Evolutionary conservation across 371 early-diverging fungal genomes (phyloP), one percentile per base, ranked within the genome.

Genomic region (Mucor lusitanicus): DNA sequence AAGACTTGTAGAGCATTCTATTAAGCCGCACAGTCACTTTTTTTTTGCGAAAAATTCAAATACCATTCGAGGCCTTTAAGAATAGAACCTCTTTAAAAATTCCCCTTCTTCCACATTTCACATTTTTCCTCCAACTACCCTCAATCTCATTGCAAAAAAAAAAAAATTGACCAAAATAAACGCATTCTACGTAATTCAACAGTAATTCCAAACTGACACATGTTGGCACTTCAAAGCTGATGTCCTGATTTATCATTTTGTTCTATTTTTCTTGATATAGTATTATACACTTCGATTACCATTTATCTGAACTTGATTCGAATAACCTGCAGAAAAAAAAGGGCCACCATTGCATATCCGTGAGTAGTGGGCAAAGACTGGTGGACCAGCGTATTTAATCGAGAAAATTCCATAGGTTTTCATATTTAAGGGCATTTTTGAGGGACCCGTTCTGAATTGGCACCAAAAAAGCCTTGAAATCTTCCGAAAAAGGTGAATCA

Each of bases 241-340:
- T 48, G n/a, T 32, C 33, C 32, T 48, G 5, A 46, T 32, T 46
- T 48, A 21, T 61, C 11, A 19, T 62, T 62, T 62, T 63, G 40
- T 64, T 64, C 64, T 56, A 42, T 30, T 50, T 55, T 56, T 40
- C 64, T 64, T 55, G 44, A 56, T 64, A 56, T 64, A 64, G 64
- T 64, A 64, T 64, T 42, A 21, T 64, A 40, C 64, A 32, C 44
- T 64, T 64, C 64, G 64, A 64, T 64, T 64, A 42, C 3, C 32
- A 25, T 32, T 33, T 33, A 33, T 33, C 19, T 56, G 56, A 56
- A 33, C 2, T 30, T n/a, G 9, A 32, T n/a, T 55, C 32, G 50
- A 23, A 50, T 46, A 46, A 46, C 1, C 46, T 46, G 19, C 17
- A 21, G 5, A 23, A 27, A 53, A 53, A 53, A 53, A 53, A 25